Conservation (phyloP, 1,284 basidiomycete genomes). For the Apiotrichum siamense region DNA sequence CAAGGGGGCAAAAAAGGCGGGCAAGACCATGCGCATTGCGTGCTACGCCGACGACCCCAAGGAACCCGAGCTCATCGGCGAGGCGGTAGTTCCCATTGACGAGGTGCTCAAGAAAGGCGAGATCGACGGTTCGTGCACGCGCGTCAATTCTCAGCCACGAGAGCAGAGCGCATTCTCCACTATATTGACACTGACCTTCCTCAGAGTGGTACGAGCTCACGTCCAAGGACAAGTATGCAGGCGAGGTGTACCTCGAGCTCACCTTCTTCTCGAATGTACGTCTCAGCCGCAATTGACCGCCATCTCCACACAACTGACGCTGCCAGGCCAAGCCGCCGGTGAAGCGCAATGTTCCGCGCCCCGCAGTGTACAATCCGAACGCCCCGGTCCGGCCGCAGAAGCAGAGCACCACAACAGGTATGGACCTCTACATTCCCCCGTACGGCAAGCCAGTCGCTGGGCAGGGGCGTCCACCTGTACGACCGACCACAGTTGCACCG, state of each 20-base stretch:
- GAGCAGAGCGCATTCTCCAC: too few species aligned
- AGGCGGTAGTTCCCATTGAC: conserved; percentile 77
- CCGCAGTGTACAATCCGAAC: conserved; percentile 18
- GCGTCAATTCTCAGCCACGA: too few species aligned
- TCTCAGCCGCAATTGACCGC: conserved; percentile 29
- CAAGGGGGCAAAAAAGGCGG: conserved; percentile 23
- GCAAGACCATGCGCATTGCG: conserved; percentile 69
- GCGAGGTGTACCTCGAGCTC: conserved; percentile 87
- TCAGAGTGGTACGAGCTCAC: conserved; percentile 91
- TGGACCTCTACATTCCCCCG: conserved; percentile 44
- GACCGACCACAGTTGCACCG: conserved; percentile 8
- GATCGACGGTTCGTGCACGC: conserved; percentile 70
- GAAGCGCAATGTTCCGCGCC: conserved; percentile 38
- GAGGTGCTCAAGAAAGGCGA: conserved; percentile 91
- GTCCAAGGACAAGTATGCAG: conserved; percentile 85
- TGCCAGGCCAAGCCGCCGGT: conserved; percentile 39
- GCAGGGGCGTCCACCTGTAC: too few species aligned
- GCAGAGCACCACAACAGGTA: conserved; percentile 37
- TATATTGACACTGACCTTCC: too few species aligned
- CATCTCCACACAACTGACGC: neutral
- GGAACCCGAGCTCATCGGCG: conserved; percentile 94
- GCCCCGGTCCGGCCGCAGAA: conserved; percentile 19
- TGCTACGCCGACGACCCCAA: conserved; percentile 93
- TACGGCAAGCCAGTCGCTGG: conserved; percentile 35
- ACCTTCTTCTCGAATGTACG: conserved; percentile 93